Base-by-base conservation (phyloP, 1,139 yeast species). In the Entelexis sorbosivorans region DNA sequence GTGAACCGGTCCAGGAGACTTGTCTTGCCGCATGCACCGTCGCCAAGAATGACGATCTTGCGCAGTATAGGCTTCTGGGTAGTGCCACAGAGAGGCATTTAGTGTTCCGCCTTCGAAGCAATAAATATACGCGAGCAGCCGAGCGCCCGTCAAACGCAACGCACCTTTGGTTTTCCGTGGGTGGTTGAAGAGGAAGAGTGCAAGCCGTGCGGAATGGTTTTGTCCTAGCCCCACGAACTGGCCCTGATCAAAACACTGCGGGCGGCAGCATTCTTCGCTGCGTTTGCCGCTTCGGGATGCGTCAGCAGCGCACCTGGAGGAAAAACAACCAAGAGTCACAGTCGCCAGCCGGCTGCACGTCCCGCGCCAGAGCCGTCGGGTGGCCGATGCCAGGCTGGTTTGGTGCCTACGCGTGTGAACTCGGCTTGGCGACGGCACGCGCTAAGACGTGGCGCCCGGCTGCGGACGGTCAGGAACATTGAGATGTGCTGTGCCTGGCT, bases 21-120 rank as follows among this genome's bases (percentile, higher is more conserved):
- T 3, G 95, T 86, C 64, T 83, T 83, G 67, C 93, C 93, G 68
- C 91, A 82, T 10, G 97, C 97, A 78, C 98, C 98, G 69, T 91
- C 98, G 47, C 98, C 98, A 44, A 91, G 74, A 59, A 91, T 91
- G 60, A 91, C 98, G 56, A 91, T 88, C 66, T 91, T 91, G 60
- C 96, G 82, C 67, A 86, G 88, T 59, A 87, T 78, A 16, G 87
- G 79, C 64, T 80, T 80, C 58, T 76, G 78, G 49, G 80, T 66
- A 53, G 82, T 73, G 58, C 88, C 88, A 66, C 89, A 82, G 63
- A 82, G 69, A 56, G 85, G 79, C 88, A 82, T 81, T 38, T 19
- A n/a, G 13, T 19, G 8, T 32, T 24, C 26, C 46, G 17, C 16
- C 34, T 29, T n/a, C 4, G 3, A 24, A 28, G 8, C 36, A 31